Base-by-base conservation (phyloP, 1,284 basidiomycete genomes). In the Microbotryomycetes sp. region DNA sequence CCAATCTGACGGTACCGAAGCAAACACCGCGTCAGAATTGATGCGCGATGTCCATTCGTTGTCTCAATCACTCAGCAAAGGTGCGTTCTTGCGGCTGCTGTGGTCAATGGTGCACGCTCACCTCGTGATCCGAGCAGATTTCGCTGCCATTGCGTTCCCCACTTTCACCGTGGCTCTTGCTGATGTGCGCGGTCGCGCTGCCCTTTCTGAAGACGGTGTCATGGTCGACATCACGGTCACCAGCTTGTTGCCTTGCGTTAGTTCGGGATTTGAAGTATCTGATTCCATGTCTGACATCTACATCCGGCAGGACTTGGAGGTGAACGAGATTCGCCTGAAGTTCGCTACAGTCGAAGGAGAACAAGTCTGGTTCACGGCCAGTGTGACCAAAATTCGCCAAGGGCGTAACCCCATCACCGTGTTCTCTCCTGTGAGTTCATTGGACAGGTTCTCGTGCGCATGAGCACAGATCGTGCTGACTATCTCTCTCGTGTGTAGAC, bases 231-330 rank as follows among this genome's bases (percentile, higher is more conserved):
- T 84, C 6, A 77, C 76, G 2, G 75, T 90, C 30, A 74, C 76
- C 45, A 92, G 89, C 71, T 75, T 77, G 50, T 73, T 92, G 25
- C 87, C 88, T 56, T 88, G 86, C 68, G 89, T 90, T 75, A 73
- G 84, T 77, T 0, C 3, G 19, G 16, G 16, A 5, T 45, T 29
- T 15, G 15, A 29, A 19, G 5, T 3, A 28, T 22, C 26, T 52
- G 49, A 9, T 31, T 22, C 1, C 36, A 65, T 29, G 54, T 28
- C 19, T 49, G 14, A 14, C 45, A 31, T n/a, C 26, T 16, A 3
- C 2, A 26, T 14, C 12, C 36, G 12, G 12, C 54, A 77, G 76
- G 58, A 64, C 6, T 47, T 76, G 12, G 49, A 56, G 0, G 55
- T 73, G 4, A 71, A 76, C 52, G 66, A 66, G 28, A 61, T 77